Evolutionary conservation across 2,329 filamentous ascomycete species (phyloP).

Genomic region (Triangularia setosa): DNA sequence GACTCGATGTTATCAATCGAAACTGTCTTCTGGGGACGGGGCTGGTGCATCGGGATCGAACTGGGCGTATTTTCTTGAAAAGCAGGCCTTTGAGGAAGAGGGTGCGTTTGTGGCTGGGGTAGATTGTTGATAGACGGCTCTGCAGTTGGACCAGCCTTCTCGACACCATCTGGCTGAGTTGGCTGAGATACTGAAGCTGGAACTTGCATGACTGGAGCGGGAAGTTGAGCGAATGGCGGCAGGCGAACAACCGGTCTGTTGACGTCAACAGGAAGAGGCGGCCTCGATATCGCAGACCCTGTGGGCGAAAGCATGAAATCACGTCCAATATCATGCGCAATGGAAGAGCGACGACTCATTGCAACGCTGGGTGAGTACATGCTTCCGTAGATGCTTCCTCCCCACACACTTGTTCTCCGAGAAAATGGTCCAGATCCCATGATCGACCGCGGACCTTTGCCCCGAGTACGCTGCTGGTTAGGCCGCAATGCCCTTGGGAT

Average conservation of each 20-base stretch:
- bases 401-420: conserved; percentile 79
- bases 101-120: conserved; percentile 55
- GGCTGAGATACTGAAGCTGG: conserved; percentile 25
- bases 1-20: conserved; percentile 91
- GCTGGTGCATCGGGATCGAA: conserved; percentile 79
- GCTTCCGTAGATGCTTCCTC: conserved; percentile 63
- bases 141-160: conserved; percentile 20
- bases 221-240: conserved; percentile 55
- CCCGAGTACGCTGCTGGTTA: conserved; percentile 78
- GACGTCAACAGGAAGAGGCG: conserved; percentile 57
- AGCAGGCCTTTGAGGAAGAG: conserved; percentile 54
- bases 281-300: conserved; percentile 70
- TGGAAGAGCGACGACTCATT: conserved; percentile 86
- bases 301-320: conserved; percentile 78
- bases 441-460: conserved; percentile 69
- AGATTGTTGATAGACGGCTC: conserved; percentile 48
- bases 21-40: conserved; percentile 88
- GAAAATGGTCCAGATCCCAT: conserved; percentile 66
- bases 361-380: conserved; percentile 81
- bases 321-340: conserved; percentile 59
- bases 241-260: conserved; percentile 75
- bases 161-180: conserved; percentile 22
- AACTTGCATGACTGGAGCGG: conserved; percentile 1
- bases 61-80: conserved; percentile 54
- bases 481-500: conserved; percentile 91